Conservation (phyloP, 148 eudicot species). For the Fagopyrum tataricum region DNA sequence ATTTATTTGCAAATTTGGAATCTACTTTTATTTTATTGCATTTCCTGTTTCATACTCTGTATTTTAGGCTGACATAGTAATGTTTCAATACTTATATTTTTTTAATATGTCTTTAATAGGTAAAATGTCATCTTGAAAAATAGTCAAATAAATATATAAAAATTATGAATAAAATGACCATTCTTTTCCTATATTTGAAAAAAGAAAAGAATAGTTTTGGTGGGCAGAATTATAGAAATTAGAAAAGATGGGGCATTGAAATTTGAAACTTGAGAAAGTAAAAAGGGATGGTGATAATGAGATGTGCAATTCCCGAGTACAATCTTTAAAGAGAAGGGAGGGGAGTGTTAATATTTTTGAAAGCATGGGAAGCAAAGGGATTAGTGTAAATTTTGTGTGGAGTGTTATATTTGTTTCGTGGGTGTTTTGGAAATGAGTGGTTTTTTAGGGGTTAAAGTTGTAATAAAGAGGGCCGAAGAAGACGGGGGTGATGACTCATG, state of each 20-base stretch:
- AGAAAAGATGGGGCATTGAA: not conserved
- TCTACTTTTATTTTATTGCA: not conserved
- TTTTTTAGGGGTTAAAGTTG: not conserved
- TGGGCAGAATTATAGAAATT: no score
- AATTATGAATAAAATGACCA: not conserved
- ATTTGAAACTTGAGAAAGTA: not conserved
- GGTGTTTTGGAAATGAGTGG: not conserved
- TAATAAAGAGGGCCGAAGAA: not conserved
- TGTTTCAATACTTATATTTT: no score
- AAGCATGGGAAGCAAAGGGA: constrained; percentile 5
- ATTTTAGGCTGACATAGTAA: not conserved
- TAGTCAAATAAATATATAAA: no score
- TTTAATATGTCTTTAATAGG: no score
- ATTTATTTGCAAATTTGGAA: not conserved
- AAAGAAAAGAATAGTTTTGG: no score
- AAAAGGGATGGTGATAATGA: not conserved
- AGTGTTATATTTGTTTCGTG: not conserved
- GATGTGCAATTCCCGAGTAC: not conserved
- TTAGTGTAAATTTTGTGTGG: not conserved
- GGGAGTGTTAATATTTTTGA: not conserved
- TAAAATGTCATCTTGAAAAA: no score
- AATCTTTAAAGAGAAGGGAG: not conserved
- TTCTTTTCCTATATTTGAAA: not conserved
- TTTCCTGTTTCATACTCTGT: not conserved
- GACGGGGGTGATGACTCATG: no score